Percentiles rank a stretch among this genome's conserved stretches.
Evolutionary conservation across 1,139 yeast genomes (phyloP).

Genomic region (Schizosaccharomyces versatilis): DNA sequence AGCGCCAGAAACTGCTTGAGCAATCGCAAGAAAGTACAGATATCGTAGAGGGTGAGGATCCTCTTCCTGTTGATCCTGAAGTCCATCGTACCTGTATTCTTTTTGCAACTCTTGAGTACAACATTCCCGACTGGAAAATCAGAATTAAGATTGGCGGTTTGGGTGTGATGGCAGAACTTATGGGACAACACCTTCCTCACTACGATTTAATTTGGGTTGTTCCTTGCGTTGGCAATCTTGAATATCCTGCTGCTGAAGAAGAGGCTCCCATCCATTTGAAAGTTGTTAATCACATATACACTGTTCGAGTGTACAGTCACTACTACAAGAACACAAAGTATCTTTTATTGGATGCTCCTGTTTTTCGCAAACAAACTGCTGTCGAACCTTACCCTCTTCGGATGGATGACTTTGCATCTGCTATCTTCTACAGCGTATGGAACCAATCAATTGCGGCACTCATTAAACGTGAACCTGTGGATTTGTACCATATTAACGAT

Average conservation of each 20-base stretch:
- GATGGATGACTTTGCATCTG: constrained; percentile 10
- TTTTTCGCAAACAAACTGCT: constrained; percentile 8
- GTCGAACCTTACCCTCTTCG: constrained; percentile 11
- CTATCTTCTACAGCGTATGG: constrained; percentile 11
- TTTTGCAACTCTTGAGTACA: constrained; percentile 10
- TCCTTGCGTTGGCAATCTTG: constrained; percentile 10
- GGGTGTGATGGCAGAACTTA: constrained; percentile 11
- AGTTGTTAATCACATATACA: constrained; percentile 8
- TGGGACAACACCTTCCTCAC: constrained; percentile 8
- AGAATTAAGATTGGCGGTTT: constrained; percentile 11
- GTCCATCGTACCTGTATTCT: constrained; percentile 8
- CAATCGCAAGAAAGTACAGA: neutral
- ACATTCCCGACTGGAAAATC: constrained; percentile 10
- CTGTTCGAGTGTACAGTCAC: constrained; percentile 8
- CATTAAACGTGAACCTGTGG: constrained; percentile 7
- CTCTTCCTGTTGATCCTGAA: constrained; percentile 2
- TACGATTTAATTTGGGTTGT: constrained; percentile 11
- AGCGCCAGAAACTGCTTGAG: neutral
- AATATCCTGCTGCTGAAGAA: constrained; percentile 8
- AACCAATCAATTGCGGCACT: constrained; percentile 11
- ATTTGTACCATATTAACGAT: constrained; percentile 10
- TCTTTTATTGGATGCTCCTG: constrained; percentile 10
- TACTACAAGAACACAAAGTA: constrained; percentile 8
- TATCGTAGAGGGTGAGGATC: constrained; percentile 1
- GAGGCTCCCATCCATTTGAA: constrained; percentile 10